Evolutionary conservation across 805 yeast genomes (phyloP).

Genomic region (Clavispora asparagi): DNA sequence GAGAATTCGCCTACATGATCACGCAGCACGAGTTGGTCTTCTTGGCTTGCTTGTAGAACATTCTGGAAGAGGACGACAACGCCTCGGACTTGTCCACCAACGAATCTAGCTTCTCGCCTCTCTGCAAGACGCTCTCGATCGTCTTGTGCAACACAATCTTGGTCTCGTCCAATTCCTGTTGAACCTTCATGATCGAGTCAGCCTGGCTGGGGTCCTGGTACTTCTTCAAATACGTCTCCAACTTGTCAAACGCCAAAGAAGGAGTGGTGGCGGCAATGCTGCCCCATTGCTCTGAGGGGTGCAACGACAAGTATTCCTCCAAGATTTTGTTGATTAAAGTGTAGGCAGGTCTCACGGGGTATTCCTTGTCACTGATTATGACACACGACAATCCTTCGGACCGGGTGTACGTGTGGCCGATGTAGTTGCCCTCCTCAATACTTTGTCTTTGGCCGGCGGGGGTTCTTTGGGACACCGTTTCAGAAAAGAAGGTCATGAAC

Average conservation of each 20-base stretch:
- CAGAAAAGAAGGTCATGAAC: conserved; percentile 91
- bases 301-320: conserved; percentile 83
- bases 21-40: conserved; percentile 44
- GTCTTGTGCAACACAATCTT: conserved; percentile 95
- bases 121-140: conserved; percentile 85
- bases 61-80: conserved; percentile 77
- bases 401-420: conserved; percentile 89
- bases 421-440: conserved; percentile 85
- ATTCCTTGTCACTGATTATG: conserved; percentile 87
- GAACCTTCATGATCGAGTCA: conserved; percentile 94
- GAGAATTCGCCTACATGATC: conserved; percentile 13
- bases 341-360: conserved; percentile 95
- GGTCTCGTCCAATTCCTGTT: conserved; percentile 96
- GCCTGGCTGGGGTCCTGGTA: conserved; percentile 98
- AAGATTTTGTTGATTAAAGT: conserved; percentile 83
- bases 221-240: conserved; percentile 66
- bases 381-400: conserved; percentile 91
- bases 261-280: conserved; percentile 41
- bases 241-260: conserved; percentile 48
- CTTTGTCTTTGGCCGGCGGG: conserved; percentile 86
- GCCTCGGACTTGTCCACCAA: conserved; percentile 95
- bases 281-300: conserved; percentile 70
- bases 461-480: conserved; percentile 87
- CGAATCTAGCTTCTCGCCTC: conserved; percentile 94
- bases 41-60: conserved; percentile 96